Evolutionary conservation across 257 asterid species (phyloP).

Genomic region (Henckelia pumila): DNA sequence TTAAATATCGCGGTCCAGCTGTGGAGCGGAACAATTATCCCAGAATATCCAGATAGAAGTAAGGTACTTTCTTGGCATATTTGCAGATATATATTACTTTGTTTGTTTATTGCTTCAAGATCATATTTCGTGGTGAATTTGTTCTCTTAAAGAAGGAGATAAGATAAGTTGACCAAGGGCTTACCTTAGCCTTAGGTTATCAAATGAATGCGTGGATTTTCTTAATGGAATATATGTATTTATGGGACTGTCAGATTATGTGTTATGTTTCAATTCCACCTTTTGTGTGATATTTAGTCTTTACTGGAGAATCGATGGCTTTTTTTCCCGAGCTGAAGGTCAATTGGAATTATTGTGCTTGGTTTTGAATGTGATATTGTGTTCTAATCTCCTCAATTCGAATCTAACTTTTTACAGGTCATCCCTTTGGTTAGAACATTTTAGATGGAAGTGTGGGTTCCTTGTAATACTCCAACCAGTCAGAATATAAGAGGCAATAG

Average conservation of each 20-base stretch:
- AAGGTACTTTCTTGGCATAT: constrained; percentile 25
- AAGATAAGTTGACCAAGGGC: not conserved
- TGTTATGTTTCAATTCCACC: not conserved
- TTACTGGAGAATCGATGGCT: not conserved
- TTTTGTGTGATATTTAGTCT: not conserved
- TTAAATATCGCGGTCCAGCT: not conserved
- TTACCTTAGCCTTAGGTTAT: not conserved
- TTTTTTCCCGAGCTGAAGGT: not conserved
- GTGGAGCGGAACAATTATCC: not conserved
- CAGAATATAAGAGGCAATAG: constrained; percentile 24
- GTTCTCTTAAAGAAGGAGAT: not conserved
- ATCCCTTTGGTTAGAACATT: constrained; percentile 18
- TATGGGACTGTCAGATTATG: not conserved
- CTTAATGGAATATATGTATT: not conserved
- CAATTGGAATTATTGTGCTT: constrained; percentile 9
- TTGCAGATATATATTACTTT: not conserved
- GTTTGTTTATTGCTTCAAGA: not conserved
- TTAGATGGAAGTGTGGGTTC: constrained; percentile 36
- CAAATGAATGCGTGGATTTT: not conserved
- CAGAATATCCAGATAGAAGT: constrained; percentile 11
- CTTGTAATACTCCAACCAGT: constrained; percentile 22
- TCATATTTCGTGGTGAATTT: not conserved
- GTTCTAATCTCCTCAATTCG: constrained; percentile 1
- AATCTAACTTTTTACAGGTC: constrained; percentile 21
- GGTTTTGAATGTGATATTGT: not conserved